Evolutionary conservation across 306 rosid species (phyloP).

Genomic region (Cucumis melo): DNA sequence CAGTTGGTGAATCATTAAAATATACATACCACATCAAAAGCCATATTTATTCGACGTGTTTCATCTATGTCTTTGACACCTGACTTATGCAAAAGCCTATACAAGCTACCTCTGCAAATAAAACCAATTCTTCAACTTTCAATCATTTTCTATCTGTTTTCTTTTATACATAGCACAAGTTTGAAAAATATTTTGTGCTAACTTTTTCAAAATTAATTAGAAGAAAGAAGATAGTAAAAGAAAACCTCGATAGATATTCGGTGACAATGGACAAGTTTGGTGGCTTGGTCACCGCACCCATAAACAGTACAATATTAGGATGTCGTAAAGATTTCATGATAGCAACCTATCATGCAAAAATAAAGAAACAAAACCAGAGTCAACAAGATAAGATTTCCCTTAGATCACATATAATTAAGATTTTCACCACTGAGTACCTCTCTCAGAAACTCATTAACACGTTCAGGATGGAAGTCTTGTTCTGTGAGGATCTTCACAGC

Average conservation of each 20-base stretch:
- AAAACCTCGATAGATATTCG: slow-evolving; percentile 90
- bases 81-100: slow-evolving; percentile 76
- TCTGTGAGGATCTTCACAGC: slow-evolving; percentile 98
- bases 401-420: neutral
- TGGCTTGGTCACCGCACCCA: slow-evolving; percentile 97
- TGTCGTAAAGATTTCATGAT: slow-evolving; percentile 91
- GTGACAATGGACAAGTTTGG: slow-evolving; percentile 97
- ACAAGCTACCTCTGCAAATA: slow-evolving; percentile 94
- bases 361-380: slow-evolving; percentile 11
- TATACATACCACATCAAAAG: slow-evolving; percentile 78
- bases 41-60: slow-evolving; percentile 82
- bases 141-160: slow-evolving; percentile 12
- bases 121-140: slow-evolving; percentile 16
- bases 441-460: slow-evolving; percentile 76
- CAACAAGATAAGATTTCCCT: neutral
- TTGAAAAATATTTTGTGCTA: neutral
- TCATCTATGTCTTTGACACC: slow-evolving; percentile 87
- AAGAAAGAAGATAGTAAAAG: slow-evolving; percentile 8
- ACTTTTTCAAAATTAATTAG: neutral
- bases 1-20: neutral
- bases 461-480: slow-evolving; percentile 88
- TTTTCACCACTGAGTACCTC: slow-evolving; percentile 45
- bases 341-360: slow-evolving; percentile 56
- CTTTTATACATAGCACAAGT: neutral
- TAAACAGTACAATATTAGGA: slow-evolving; percentile 92